Conservation (phyloP, 768 basidiomycete genomes). For the Austroboletus festivus region DNA sequence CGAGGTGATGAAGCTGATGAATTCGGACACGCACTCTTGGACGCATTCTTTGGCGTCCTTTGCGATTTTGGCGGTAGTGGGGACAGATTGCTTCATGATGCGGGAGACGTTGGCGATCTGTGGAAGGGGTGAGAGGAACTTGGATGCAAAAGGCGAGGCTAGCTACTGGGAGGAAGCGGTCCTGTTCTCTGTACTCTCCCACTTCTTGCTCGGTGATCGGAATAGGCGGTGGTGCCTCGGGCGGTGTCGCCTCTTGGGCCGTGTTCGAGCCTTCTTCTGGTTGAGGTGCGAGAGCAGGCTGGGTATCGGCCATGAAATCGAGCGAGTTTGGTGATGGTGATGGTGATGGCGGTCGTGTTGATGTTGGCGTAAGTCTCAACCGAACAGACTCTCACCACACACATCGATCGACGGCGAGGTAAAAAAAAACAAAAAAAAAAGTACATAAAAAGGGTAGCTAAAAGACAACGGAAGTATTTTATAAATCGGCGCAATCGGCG, state of each 20-base stretch:
- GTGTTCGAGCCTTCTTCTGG: conserved; percentile 36
- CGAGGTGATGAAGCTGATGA: conserved; percentile 96
- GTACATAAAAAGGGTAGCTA: background rate
- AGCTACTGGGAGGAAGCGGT: conserved; percentile 84
- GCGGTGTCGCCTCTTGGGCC: conserved; percentile 27
- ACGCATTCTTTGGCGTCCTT: conserved; percentile 99
- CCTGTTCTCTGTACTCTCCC: conserved; percentile 92
- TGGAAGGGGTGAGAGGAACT: background rate
- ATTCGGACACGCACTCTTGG: conserved; percentile 97
- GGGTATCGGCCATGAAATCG: conserved; percentile 30
- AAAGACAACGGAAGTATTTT: conserved; percentile 4
- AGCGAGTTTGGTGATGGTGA: background rate
- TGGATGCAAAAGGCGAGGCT: background rate
- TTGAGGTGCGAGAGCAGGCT: conserved; percentile 39
- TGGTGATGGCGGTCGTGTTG: background rate
- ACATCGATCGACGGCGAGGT: too few species aligned
- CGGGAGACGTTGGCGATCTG: conserved; percentile 98
- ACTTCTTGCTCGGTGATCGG: conserved; percentile 91
- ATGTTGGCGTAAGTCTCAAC: too few species aligned
- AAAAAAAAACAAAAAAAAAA: too few species aligned
- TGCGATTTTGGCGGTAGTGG: conserved; percentile 89
- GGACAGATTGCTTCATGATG: conserved; percentile 93
- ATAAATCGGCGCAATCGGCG: conserved; percentile 4
- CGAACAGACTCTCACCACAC: background rate
- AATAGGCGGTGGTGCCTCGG: conserved; percentile 52